Base-by-base conservation (phyloP, 768 basidiomycete species). In the Gymnopilus dilepis region DNA sequence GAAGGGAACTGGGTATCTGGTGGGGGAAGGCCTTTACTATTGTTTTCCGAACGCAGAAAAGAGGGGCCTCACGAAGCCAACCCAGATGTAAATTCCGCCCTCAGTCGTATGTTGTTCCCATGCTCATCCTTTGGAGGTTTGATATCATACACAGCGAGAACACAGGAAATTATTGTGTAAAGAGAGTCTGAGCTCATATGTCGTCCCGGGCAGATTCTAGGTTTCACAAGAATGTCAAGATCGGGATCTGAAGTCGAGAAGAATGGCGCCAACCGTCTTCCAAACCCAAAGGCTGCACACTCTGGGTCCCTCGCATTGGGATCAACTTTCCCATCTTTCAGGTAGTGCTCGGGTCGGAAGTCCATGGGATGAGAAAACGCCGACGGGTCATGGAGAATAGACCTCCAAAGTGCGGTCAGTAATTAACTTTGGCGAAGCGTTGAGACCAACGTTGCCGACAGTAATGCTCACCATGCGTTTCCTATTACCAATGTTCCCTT, bases 301-400 rank as follows among this genome's bases (percentile, higher is more conserved):
- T 65, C 67, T 4, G 75, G 72, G 53, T 73, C 64, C 30, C 65
- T 62, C 12, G 67, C 67, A 33, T 67, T 41, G 0, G 66, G 62
- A 57, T 72, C 66, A 30, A 68, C 61, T 41, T 71, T 52, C 19
- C 64, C 65, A 34, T 67, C 57, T 31, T 70, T 72, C 30, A 76
- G 62, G 52, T 72, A 77, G 9, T 73, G 67, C 26, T 75, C 75
- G 1, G 75, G 76, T 24, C 69, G 64, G 45, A 71, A 76, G n/a
- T 67, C 66, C 15, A 65, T 53, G 4, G 84, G 80, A 40, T 81
- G 64, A 1, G 72, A 62, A 58, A 80, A 85, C 4, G 72, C 67
- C 19, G 67, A 42, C 13, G 72, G 66, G 60, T 84, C 79, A 77
- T 81, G 67, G 17, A 70, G 48, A 26, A 68, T 68, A 17, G 64